Conservation (phyloP, 1,284 basidiomycete genomes). For the Sporisorium exsertum region DNA sequence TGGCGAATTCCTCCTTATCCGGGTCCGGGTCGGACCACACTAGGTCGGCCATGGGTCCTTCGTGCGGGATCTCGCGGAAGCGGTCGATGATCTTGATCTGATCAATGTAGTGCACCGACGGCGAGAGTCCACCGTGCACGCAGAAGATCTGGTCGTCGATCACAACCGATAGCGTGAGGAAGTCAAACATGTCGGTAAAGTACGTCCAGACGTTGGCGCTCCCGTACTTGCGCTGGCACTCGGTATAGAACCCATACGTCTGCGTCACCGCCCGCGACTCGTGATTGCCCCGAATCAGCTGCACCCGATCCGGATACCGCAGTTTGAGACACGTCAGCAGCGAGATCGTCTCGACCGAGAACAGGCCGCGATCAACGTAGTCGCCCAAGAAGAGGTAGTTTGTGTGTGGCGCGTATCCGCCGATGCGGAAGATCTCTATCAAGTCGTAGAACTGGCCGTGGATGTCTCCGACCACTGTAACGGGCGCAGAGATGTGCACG, state of each 20-base stretch:
- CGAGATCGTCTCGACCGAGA: slow-evolving; percentile 98
- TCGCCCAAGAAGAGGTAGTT: slow-evolving; percentile 90
- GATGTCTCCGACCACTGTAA: slow-evolving; percentile 98
- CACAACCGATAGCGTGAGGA: slow-evolving; percentile 94
- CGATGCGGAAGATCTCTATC: slow-evolving; percentile 98
- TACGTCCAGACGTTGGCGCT: slow-evolving; percentile 93
- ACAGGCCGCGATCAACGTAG: slow-evolving; percentile 96
- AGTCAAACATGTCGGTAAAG: slow-evolving; percentile 99
- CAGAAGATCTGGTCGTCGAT: slow-evolving; percentile 99
- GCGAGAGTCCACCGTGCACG: slow-evolving; percentile 95
- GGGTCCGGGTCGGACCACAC: slow-evolving; percentile 99
- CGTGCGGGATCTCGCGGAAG: slow-evolving; percentile 99
- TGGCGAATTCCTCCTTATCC: slow-evolving; percentile 98
- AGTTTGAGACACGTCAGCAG: slow-evolving; percentile 96
- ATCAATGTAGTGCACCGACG: slow-evolving; percentile 98
- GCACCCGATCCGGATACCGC: slow-evolving; percentile 95
- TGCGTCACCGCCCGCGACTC: slow-evolving; percentile 97
- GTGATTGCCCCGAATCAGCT: slow-evolving; percentile 97
- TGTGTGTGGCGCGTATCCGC: slow-evolving; percentile 93
- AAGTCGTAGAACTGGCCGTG: slow-evolving; percentile 99
- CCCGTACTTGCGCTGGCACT: slow-evolving; percentile 97
- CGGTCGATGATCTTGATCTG: slow-evolving; percentile 99
- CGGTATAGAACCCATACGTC: slow-evolving; percentile 99
- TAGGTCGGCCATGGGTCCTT: slow-evolving; percentile 99
- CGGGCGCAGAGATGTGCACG: slow-evolving; percentile 95